Conservation (phyloP, 2,329 filamentous ascomycete genomes). For the Curvularia eragrostidis region DNA sequence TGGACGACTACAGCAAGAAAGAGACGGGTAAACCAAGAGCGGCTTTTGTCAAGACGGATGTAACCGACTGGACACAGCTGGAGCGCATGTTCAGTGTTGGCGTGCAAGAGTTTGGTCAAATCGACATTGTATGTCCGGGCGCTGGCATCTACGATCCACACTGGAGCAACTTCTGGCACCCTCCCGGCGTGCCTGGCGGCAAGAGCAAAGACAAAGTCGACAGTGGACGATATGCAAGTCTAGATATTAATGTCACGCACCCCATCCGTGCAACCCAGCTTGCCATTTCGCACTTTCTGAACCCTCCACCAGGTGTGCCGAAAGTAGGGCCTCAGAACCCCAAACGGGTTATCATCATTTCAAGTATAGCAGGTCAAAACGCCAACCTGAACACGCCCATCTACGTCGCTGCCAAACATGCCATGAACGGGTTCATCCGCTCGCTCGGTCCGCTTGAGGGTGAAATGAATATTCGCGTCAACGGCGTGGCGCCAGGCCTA, state of each 20-base stretch:
- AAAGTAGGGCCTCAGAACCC: conserved; percentile 51
- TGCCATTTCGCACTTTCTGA: conserved; percentile 55
- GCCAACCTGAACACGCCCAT: conserved; percentile 46
- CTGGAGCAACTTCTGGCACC: conserved; percentile 58
- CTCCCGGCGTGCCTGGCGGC: conserved; percentile 46
- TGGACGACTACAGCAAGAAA: conserved; percentile 39
- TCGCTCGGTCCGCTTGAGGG: conserved; percentile 58
- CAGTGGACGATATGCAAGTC: conserved; percentile 38
- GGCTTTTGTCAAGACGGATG: conserved; percentile 55
- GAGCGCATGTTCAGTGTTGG: conserved; percentile 43
- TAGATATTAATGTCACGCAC: conserved; percentile 59
- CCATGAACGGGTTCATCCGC: conserved; percentile 58
- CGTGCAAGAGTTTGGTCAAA: conserved; percentile 39
- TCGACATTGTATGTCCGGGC: conserved; percentile 58
- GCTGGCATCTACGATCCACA: conserved; percentile 59
- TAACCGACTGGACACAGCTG: conserved; percentile 47
- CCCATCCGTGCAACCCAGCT: conserved; percentile 57
- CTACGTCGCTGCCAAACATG: conserved; percentile 57
- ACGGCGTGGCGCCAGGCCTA: conserved; percentile 65
- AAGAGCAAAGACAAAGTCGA: conserved; percentile 43
- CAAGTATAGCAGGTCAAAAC: conserved; percentile 54
- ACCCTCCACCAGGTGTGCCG: conserved; percentile 33
- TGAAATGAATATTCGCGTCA: conserved; percentile 62
- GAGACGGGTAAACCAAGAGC: conserved; percentile 41
- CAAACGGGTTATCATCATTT: conserved; percentile 56